Base-by-base conservation (phyloP, 306 rosid species). In the Sicyos edulis region DNA sequence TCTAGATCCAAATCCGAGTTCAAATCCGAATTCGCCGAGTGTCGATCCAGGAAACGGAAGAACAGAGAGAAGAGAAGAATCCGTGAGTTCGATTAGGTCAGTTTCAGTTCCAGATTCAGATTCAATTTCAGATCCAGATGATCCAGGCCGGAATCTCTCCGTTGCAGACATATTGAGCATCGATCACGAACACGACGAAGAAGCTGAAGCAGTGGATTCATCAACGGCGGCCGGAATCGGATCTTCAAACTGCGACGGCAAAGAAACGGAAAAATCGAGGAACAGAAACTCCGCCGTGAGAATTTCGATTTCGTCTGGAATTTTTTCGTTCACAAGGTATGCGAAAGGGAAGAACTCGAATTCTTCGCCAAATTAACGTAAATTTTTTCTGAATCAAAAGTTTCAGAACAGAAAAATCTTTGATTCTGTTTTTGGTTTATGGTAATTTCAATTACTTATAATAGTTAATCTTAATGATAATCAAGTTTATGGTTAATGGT, bases 251-350 rank as follows among this genome's bases (percentile, higher is more conserved):
- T 42, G 22, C 54, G 16, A 15, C 42, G 57, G 15, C 4, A 68
- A 68, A 71, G 73, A 71, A 32, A 51, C 50, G 16, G 68, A 75
- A 42, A 77, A 77, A 72, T 49, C 16, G 17, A 51, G 60, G 26
- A 53, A 78, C 7, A 56, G 68, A 59, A 66, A 74, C 21, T 40
- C 45, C 82, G 76, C 55, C 21, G 47, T 84, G 81, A 85, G 61
- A 74, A 80, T 84, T 74, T 83, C 85, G 2, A 78, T 62, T 73
- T 79, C 83, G 42, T 74, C 82, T 7, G 85, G 87, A 34, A 78
- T 85, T 68, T 77, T 83, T 44, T 73, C 71, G 73, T 60, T 82
- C 62, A 13, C 84, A 6, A 84, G 76, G 80, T 44, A 77, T 54
- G 82, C 54, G 24, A 79, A 75, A 71, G 82, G 80, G 51, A 78